These are phyloP conservation scores for Batrachochytrium dendrobatidis DNA, from an alignment of 371 early-diverging fungal genomes.

Conservation along the genomic window DNA sequence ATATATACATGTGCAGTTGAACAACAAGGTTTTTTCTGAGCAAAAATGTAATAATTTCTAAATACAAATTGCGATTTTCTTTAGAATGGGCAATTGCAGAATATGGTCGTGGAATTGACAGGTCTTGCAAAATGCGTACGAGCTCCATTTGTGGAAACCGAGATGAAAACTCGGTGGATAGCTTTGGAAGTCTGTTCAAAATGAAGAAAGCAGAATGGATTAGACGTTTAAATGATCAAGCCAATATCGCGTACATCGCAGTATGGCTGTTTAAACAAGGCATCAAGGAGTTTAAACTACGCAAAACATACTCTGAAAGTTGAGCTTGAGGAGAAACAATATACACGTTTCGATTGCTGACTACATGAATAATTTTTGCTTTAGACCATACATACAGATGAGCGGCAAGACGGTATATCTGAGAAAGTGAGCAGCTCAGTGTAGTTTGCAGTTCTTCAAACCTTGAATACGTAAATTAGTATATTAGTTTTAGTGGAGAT, in stretches of 20 bases:
- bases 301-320: slow-evolving; percentile 53
- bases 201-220: background rate
- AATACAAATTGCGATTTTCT: slow-evolving; percentile 59
- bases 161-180: slow-evolving; percentile 53
- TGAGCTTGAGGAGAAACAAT: slow-evolving; percentile 63
- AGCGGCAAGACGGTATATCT: slow-evolving; percentile 78
- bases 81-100: slow-evolving; percentile 54
- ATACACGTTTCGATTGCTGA: slow-evolving; percentile 71
- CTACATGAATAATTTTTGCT: slow-evolving; percentile 78
- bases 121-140: slow-evolving; percentile 57
- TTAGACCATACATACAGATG: slow-evolving; percentile 89
- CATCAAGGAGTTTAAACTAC: background rate
- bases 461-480: slow-evolving; percentile 24
- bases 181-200: slow-evolving; percentile 33
- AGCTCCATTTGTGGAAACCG: slow-evolving; percentile 66
- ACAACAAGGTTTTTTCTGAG: slow-evolving; percentile 68
- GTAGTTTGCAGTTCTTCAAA: slow-evolving; percentile 72
- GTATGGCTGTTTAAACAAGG: slow-evolving; percentile 4
- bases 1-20: slow-evolving; percentile 80
- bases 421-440: slow-evolving; percentile 82
- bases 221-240: too few species aligned
- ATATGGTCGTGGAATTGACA: slow-evolving; percentile 68
- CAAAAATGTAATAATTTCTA: slow-evolving; percentile 74
- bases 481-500: background rate
- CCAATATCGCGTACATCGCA: background rate